Evolutionary conservation across 805 yeast species (phyloP).

Genomic region (Candida oleophila): DNA sequence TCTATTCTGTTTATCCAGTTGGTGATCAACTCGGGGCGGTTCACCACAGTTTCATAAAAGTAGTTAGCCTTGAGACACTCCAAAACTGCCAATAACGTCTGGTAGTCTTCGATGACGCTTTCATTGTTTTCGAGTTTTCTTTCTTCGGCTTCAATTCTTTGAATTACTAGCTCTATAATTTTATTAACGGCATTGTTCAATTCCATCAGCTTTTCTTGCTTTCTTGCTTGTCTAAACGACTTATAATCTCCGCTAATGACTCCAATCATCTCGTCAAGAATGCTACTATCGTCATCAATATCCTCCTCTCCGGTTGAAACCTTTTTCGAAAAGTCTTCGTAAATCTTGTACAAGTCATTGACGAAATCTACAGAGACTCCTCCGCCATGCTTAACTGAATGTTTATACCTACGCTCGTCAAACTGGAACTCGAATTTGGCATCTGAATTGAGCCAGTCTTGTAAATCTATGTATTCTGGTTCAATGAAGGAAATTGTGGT

Average conservation of each 20-base stretch:
- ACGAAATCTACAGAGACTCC: constrained; percentile 44
- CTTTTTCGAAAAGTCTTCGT: constrained; percentile 32
- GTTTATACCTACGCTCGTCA: constrained; percentile 39
- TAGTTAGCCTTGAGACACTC: constrained; percentile 57
- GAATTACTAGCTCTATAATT: constrained; percentile 27
- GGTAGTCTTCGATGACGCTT: constrained; percentile 16
- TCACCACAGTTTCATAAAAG: constrained; percentile 38
- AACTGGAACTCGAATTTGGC: constrained; percentile 38
- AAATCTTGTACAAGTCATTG: constrained; percentile 48
- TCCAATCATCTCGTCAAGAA: constrained; percentile 27
- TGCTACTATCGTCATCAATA: background rate
- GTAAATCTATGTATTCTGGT: constrained; percentile 37
- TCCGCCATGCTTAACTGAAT: constrained; percentile 32
- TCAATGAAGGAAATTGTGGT: constrained; percentile 2
- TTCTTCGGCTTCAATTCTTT: constrained; percentile 21
- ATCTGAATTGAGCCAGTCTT: constrained; percentile 45
- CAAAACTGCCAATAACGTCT: constrained; percentile 50
- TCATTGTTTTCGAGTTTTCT: constrained; percentile 23
- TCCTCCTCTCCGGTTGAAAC: background rate
- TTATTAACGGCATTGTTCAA: constrained; percentile 25
- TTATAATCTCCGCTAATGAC: constrained; percentile 18
- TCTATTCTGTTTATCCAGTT: constrained; percentile 73
- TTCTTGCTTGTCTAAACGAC: constrained; percentile 9
- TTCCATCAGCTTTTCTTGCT: constrained; percentile 9
- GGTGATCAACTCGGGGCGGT: constrained; percentile 43